Base-by-base conservation (phyloP, 257 asterid genomes). In the Jacaranda mimosifolia region DNA sequence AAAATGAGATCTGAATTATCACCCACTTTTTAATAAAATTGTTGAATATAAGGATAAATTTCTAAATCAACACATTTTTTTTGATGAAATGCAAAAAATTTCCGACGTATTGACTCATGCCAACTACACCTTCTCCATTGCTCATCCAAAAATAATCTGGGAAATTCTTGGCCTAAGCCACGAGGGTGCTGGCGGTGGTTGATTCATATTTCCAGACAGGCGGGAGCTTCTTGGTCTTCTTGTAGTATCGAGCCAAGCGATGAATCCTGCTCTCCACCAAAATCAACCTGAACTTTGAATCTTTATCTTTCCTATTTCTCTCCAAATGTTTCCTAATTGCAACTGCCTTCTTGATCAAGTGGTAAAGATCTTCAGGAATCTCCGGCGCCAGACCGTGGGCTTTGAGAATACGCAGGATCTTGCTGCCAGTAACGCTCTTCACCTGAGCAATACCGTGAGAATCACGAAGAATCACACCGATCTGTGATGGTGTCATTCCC, bases 101-200 rank as follows among this genome's bases (percentile, higher is more conserved):
- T 52, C 40, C 75, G 57, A 14, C 15, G 39, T 39, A 36, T 64
- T 63, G 74, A 59, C 58, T 40, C 74, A 18, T 59, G 40, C 70
- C 38, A 21, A 55, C 43, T 55, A 68, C 59, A 21, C 17, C 19
- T 51, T 6, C 70, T 40, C 3, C 35, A 12, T 56, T 63, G 77
- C 72, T 63, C 62, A 14, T 79, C 78, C 80, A 70, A 69, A 40
- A 64, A 40, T 4, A 19, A 32, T 19, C 7, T 17, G 5, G 59
- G 59, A 17, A 59, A 14, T 13, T 1, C 51, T n/a, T 52, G 51
- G 70, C 72, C 82, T 86, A 92, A 14, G 97, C 96, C 74, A 92
- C 97, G 3, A 92, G 97, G 0, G 97, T 90, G 89, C 97, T 92
- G 72, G 97, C 97, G 14, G 97, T 92, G 74, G 96, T 90, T 11